Base-by-base conservation (phyloP, 2,329 filamentous ascomycete genomes). In the Akanthomyces uredinophilus region DNA sequence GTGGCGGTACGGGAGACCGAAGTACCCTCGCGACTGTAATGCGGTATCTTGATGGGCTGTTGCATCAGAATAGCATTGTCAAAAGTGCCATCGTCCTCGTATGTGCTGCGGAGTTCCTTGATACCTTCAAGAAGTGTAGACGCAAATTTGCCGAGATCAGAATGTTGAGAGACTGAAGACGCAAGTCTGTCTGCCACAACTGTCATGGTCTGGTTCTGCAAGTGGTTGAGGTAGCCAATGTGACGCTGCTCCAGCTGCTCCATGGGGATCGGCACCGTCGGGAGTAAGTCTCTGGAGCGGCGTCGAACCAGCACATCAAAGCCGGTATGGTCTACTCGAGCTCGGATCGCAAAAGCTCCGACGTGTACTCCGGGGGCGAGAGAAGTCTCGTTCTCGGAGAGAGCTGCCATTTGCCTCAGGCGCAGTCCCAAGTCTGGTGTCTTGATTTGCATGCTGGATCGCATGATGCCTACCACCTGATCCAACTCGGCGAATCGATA, bases 401-500 rank as follows among this genome's bases (percentile, higher is more conserved):
- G 90, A 20, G 76, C 79, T 18, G 84, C 82, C 81, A 96, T 90
- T 32, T 82, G 80, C 11, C 78, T 76, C 14, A 96, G 77, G 61
- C 87, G 85, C 6, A 74, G 71, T 50, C 83, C 79, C 3, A 96
- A 77, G n/a, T 85, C 83, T 1, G 78, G 74, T 2, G 81, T 79
- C 52, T 87, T 82, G 61, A 96, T 87, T 69, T 94, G 90, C 81
- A 96, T 88, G 65, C 85, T 88, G 27, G 85, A 81, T 24, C 88
- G 83, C 65, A 96, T 85, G 47, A 85, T 84, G 20, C 84, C 81
- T 14, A 85, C 81, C 32, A 96, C 87, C 64, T 92, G 86, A 61
- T 82, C 81, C 14, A 87, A 75, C 39, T 85, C 81, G 2, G 89
- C 89, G 68, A 96, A 96, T n/a, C 89, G 85, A 72, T 87, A 96